Percentiles rank a stretch among this genome's conserved stretches.
Conservation (phyloP, 768 basidiomycete genomes). For the Cystobasidiopsis lactophilus region DNA sequence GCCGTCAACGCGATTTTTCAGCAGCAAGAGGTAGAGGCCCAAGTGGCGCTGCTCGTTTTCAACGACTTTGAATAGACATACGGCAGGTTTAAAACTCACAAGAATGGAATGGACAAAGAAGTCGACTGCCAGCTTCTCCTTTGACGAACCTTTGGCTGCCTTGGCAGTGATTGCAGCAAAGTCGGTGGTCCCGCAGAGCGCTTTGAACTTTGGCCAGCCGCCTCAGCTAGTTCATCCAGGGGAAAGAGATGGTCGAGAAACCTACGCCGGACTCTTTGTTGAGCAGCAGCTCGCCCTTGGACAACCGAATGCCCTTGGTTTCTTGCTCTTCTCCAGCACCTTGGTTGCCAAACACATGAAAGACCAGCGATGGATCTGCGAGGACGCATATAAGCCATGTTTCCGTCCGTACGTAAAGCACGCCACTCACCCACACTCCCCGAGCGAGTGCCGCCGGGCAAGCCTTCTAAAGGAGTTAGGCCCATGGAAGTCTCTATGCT, state of each 20-base stretch:
- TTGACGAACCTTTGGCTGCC: constrained; percentile 25
- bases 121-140: constrained; percentile 43
- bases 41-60: constrained; percentile 3
- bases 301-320: constrained; percentile 13
- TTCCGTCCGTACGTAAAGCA: no score
- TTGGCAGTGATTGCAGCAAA: constrained; percentile 40
- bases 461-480: constrained; percentile 57
- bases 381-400: no score
- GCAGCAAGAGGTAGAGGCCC: constrained; percentile 12
- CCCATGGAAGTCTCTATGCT: constrained; percentile 74
- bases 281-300: constrained; percentile 27
- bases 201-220: constrained; percentile 6
- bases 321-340: constrained; percentile 9
- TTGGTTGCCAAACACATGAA: constrained; percentile 50
- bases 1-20: constrained; percentile 7
- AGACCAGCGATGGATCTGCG: constrained; percentile 67
- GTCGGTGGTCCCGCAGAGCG: constrained; percentile 28
- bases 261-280: constrained; percentile 22
- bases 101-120: constrained; percentile 55
- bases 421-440: no score
- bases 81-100: constrained; percentile 29
- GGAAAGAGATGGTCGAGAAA: neutral
- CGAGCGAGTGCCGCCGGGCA: constrained; percentile 70
- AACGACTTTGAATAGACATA: no score
- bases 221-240: neutral